Conservation (phyloP, 2,329 filamentous ascomycete genomes). For the Cladosporium colombiae region DNA sequence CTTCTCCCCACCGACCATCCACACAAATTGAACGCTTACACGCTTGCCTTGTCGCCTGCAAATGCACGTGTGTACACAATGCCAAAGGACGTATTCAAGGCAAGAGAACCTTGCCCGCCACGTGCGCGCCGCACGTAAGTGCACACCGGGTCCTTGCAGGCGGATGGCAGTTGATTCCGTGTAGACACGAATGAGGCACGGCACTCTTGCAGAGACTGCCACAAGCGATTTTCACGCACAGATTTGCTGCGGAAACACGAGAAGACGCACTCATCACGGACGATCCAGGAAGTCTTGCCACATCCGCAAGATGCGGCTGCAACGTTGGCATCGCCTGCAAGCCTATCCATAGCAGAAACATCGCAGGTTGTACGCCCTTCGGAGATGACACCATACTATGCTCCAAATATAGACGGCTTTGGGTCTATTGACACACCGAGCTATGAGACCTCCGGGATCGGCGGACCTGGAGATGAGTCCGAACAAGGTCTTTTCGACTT, state of each 20-base stretch:
- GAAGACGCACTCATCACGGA: background rate
- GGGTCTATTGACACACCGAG: background rate
- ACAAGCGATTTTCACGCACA: background rate
- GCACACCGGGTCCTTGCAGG: background rate
- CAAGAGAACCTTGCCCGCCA: constrained; percentile 4
- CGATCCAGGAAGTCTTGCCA: background rate
- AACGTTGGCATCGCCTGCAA: background rate
- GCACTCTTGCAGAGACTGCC: background rate
- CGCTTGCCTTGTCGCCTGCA: background rate
- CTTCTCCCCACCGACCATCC: background rate
- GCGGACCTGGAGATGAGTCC: background rate
- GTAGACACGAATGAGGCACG: background rate
- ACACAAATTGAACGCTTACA: background rate
- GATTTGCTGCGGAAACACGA: background rate
- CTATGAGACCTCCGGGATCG: background rate
- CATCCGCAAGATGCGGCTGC: background rate
- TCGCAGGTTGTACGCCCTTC: background rate
- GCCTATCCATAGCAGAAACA: background rate
- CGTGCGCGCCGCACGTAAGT: constrained; percentile 1
- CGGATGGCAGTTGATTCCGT: background rate
- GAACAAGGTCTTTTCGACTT: background rate
- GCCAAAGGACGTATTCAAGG: background rate
- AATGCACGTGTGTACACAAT: constrained; percentile 2
- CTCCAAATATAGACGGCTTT: background rate
- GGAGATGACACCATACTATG: background rate